These are phyloP conservation scores for Penicillium brevicompactum DNA, from an alignment of 2,329 filamentous ascomycete species.

Conservation along the genomic window DNA sequence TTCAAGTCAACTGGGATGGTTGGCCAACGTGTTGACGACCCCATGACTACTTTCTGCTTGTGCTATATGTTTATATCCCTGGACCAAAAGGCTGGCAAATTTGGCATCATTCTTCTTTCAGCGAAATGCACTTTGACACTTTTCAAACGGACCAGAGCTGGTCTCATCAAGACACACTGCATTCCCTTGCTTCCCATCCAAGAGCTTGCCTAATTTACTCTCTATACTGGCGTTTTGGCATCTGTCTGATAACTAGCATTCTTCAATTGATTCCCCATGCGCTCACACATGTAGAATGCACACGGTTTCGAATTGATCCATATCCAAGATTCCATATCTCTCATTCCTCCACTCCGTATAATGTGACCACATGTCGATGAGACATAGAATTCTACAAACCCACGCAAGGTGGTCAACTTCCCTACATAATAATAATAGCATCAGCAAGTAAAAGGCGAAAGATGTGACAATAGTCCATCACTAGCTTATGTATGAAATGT, in stretches of 20 bases:
- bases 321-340: background rate
- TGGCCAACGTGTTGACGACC: background rate
- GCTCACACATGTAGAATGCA: background rate
- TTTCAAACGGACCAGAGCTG: background rate
- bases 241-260: conserved; percentile 24
- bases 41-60: background rate
- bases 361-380: conserved; percentile 13
- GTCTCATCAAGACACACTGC: conserved; percentile 15
- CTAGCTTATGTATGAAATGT: conserved; percentile 2
- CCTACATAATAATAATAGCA: conserved; percentile 8
- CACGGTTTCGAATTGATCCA: background rate
- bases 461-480: conserved; percentile 5
- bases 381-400: conserved; percentile 14
- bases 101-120: background rate
- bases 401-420: conserved; percentile 8
- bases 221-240: conserved; percentile 17
- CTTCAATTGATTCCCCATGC: background rate
- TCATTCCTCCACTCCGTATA: background rate
- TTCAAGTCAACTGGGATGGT: background rate
- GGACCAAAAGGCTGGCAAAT: conserved; percentile 11
- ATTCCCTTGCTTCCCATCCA: conserved; percentile 19
- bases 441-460: background rate
- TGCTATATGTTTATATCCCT: background rate
- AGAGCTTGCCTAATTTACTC: conserved; percentile 22
- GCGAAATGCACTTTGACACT: background rate